phyloP scores from a whole-genome alignment of 2,329 filamentous ascomycete genomes.

The Pseudogymnoascus sp. region DNA sequence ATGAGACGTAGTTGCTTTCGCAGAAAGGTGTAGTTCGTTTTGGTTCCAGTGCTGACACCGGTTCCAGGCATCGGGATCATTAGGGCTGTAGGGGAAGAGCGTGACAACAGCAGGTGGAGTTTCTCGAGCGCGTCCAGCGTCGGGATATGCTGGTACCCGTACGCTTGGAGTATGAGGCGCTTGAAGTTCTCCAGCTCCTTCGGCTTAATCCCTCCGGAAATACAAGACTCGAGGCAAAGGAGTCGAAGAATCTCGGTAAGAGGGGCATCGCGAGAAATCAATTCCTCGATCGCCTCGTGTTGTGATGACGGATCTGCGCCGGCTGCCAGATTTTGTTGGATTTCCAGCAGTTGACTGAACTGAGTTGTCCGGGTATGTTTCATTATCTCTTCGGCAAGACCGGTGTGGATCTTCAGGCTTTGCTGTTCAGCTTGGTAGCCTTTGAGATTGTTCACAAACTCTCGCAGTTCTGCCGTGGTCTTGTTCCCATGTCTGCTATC shows the following conservation, averaged over 20 bases:
- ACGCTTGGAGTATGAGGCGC: conserved; percentile 80
- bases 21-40: conserved; percentile 85
- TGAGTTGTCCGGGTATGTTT: conserved; percentile 84
- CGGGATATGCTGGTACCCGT: conserved; percentile 89
- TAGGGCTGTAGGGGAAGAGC: conserved; percentile 69
- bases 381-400: conserved; percentile 90
- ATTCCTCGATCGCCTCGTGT: conserved; percentile 84
- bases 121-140: conserved; percentile 86
- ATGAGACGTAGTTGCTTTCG: conserved; percentile 83
- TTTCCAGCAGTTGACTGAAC: conserved; percentile 82
- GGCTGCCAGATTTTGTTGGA: conserved; percentile 91
- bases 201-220: conserved; percentile 79
- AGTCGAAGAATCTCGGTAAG: conserved; percentile 76
- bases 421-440: conserved; percentile 90
- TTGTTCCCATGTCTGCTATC: conserved; percentile 81
- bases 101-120: conserved; percentile 74
- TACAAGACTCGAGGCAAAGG: conserved; percentile 84
- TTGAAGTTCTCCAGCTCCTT: conserved; percentile 89
- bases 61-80: conserved; percentile 70
- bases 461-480: conserved; percentile 82
- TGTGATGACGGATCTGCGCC: conserved; percentile 84
- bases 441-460: conserved; percentile 91
- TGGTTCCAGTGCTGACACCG: conserved; percentile 50
- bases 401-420: conserved; percentile 85
- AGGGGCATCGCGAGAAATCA: conserved; percentile 83